These are phyloP conservation scores for Helicocarpus griseus DNA, from an alignment of 2,329 filamentous ascomycete genomes.

Conservation along the genomic window DNA sequence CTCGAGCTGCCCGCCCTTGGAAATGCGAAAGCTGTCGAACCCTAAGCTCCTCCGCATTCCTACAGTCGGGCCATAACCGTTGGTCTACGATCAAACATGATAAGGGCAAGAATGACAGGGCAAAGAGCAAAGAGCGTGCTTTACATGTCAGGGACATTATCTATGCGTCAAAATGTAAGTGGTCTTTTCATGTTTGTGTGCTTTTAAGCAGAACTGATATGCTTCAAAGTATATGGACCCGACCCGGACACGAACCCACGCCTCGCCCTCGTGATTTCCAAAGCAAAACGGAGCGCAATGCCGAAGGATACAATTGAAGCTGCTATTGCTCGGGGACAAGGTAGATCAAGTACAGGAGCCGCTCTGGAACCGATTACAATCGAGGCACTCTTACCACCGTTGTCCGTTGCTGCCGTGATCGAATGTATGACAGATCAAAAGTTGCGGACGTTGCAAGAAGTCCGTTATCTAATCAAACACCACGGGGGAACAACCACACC, in stretches of 20 bases:
- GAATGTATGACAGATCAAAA: conserved; percentile 82
- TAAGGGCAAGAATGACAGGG: conserved; percentile 71
- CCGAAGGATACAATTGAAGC: conserved; percentile 76
- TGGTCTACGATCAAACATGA: conserved; percentile 97
- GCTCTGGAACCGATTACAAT: conserved; percentile 68
- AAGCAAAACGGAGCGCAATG: conserved; percentile 76
- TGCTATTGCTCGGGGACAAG: conserved; percentile 81
- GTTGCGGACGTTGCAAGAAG: conserved; percentile 59
- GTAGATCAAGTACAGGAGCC: conserved; percentile 63
- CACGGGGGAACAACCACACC: conserved; percentile 60
- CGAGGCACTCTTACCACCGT: conserved; percentile 71
- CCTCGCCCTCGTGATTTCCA: conserved; percentile 60
- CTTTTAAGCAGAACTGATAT: background rate
- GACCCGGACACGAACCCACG: conserved; percentile 66
- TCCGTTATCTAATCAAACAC: conserved; percentile 62
- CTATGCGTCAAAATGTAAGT: conserved; percentile 61
- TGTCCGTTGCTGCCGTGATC: conserved; percentile 64
- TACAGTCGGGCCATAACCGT: conserved; percentile 68
- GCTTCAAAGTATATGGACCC: conserved; percentile 57
- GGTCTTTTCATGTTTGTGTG: background rate
- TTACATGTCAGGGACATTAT: conserved; percentile 63
- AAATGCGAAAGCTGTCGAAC: conserved; percentile 28
- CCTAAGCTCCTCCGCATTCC: conserved; percentile 38
- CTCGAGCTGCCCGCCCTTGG: conserved; percentile 8
- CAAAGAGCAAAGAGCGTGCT: conserved; percentile 63